phyloP scores from a whole-genome alignment of 345 rosid genomes.

The Chamaenerion angustifolium region DNA sequence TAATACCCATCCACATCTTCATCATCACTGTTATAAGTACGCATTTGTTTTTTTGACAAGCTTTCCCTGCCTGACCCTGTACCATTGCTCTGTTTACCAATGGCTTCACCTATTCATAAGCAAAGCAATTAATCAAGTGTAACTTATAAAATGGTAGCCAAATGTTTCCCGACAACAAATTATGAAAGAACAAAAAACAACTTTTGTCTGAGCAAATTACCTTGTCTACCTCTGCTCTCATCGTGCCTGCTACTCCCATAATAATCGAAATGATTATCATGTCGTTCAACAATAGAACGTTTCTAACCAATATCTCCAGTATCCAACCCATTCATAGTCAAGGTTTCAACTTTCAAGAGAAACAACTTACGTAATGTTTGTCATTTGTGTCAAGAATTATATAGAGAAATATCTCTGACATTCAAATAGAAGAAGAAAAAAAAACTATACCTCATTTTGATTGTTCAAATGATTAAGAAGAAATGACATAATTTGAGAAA shows the following conservation, averaged over 20 bases:
- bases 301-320: too few species aligned
- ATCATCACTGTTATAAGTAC: constrained; percentile 40
- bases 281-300: too few species aligned
- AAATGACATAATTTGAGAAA: too few species aligned
- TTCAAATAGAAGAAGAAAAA: too few species aligned
- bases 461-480: too few species aligned
- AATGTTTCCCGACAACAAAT: too few species aligned
- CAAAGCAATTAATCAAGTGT: constrained; percentile 4
- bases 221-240: constrained; percentile 92
- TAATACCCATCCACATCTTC: constrained; percentile 45
- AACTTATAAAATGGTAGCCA: constrained; percentile 1
- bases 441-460: too few species aligned
- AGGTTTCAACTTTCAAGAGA: too few species aligned
- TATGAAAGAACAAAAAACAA: background rate
- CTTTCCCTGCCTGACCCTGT: constrained; percentile 28
- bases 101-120: constrained; percentile 37
- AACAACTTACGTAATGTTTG: too few species aligned
- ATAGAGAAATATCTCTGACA: too few species aligned
- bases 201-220: constrained; percentile 14
- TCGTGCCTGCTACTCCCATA: constrained; percentile 95
- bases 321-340: too few species aligned
- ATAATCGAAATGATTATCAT: constrained; percentile 84
- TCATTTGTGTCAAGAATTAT: too few species aligned
- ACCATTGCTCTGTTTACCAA: constrained; percentile 48
- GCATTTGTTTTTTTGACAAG: constrained; percentile 40